Conservation (phyloP, 495 filamentous ascomycete genomes). For the Penicillium ochrochloron region DNA sequence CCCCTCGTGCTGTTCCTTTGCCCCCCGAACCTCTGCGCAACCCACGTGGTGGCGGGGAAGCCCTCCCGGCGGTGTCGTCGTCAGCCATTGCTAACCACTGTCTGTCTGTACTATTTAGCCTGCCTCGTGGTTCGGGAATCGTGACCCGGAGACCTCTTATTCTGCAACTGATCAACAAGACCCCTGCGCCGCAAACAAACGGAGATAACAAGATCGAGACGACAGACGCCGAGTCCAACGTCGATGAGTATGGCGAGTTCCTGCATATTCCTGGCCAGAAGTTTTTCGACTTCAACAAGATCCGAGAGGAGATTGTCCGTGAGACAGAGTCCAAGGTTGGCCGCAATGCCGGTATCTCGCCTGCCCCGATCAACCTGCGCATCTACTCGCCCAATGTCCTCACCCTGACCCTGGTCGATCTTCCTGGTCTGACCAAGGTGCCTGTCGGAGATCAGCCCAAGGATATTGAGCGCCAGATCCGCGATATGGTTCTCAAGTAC, state of each 20-base stretch:
- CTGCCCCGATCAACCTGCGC: slow-evolving; percentile 92
- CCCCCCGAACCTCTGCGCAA: slow-evolving; percentile 10
- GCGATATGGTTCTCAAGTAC: slow-evolving; percentile 98
- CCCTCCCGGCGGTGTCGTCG: slow-evolving; percentile 16
- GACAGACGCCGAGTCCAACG: slow-evolving; percentile 83
- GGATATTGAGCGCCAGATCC: slow-evolving; percentile 97
- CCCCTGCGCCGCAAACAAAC: slow-evolving; percentile 67
- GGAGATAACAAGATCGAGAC: slow-evolving; percentile 71
- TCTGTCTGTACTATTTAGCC: slow-evolving; percentile 53
- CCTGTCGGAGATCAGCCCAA: slow-evolving; percentile 98
- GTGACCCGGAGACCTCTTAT: slow-evolving; percentile 95
- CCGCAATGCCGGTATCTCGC: slow-evolving; percentile 93
- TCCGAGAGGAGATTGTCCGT: slow-evolving; percentile 94
- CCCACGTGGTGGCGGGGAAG: slow-evolving; percentile 22
- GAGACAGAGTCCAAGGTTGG: slow-evolving; percentile 98
- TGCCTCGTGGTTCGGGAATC: slow-evolving; percentile 97
- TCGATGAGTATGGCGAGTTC: slow-evolving; percentile 99
- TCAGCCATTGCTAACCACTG: slow-evolving; percentile 34
- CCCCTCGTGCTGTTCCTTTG: not conserved
- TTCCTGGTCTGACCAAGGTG: slow-evolving; percentile 96
- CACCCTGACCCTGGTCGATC: slow-evolving; percentile 94
- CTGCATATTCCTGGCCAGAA: slow-evolving; percentile 98
- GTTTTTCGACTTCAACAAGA: slow-evolving; percentile 99
- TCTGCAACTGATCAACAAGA: slow-evolving; percentile 95
- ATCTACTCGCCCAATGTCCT: slow-evolving; percentile 99